Conservation (phyloP, 2,329 filamentous ascomycete genomes). For the Trichophyton verrucosum region DNA sequence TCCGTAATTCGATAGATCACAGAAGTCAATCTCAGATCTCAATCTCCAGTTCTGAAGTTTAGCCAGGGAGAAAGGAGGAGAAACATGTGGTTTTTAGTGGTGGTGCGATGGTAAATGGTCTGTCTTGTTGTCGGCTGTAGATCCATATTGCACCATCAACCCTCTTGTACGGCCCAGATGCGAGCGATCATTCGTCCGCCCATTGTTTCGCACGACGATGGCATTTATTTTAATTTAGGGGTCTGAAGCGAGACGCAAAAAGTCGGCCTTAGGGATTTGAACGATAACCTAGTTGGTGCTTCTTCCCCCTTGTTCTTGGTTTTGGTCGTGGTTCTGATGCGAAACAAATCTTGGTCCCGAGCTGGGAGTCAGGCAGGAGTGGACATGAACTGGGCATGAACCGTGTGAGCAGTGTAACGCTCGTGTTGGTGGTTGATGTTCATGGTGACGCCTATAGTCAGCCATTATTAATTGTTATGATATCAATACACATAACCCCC, state of each 20-base stretch:
- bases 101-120: neutral
- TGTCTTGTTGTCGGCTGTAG: neutral
- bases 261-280: neutral
- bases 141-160: neutral
- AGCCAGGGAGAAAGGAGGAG: neutral
- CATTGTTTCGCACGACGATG: neutral
- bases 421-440: neutral
- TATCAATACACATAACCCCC: no score
- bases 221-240: neutral
- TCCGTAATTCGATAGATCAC: neutral
- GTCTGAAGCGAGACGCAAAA: neutral
- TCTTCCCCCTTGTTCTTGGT: no score
- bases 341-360: neutral
- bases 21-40: slow-evolving; percentile 2
- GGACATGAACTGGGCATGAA: neutral
- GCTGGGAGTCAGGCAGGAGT: neutral
- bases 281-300: neutral
- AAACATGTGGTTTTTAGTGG: neutral
- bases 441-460: no score
- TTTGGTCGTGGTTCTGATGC: no score
- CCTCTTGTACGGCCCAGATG: neutral
- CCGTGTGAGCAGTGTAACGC: neutral
- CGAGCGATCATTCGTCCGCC: neutral
- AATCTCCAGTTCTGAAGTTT: neutral
- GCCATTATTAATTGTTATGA: no score